Evolutionary conservation across 2,329 filamentous ascomycete species (phyloP).

Genomic region (Beauveria sp.): DNA sequence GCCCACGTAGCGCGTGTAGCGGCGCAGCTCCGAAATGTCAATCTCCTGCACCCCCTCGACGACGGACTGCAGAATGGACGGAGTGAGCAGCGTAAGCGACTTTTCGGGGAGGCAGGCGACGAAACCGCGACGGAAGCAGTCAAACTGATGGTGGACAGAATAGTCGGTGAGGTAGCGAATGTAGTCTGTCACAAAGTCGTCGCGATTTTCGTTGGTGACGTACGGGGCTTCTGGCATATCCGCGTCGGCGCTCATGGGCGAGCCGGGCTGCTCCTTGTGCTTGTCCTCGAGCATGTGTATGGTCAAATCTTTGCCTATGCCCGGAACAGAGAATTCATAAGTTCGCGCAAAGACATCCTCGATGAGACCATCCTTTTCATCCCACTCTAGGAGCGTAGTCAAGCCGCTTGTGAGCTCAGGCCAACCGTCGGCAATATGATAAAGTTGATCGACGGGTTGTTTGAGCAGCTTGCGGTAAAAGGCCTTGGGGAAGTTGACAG

Average conservation of each 20-base stretch:
- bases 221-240: constrained; percentile 48
- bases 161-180: constrained; percentile 73
- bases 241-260: constrained; percentile 29
- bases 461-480: constrained; percentile 76
- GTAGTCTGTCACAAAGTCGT: constrained; percentile 76
- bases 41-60: constrained; percentile 81
- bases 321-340: constrained; percentile 71
- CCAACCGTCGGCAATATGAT: constrained; percentile 83
- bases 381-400: constrained; percentile 66
- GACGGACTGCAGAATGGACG: constrained; percentile 63
- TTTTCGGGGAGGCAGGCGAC: constrained; percentile 63
- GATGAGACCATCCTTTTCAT: constrained; percentile 64
- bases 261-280: constrained; percentile 48
- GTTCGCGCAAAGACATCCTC: constrained; percentile 76
- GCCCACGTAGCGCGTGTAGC: constrained; percentile 70
- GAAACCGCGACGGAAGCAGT: constrained; percentile 78
- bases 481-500: constrained; percentile 77
- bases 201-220: constrained; percentile 76
- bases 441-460: constrained; percentile 58
- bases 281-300: constrained; percentile 43
- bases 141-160: constrained; percentile 68
- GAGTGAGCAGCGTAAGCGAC: constrained; percentile 64
- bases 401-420: constrained; percentile 71
- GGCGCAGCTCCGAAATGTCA: constrained; percentile 64
- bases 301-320: constrained; percentile 50